Conservation (phyloP, 331 rosid species). For the Rhamnella rubrinervis region DNA sequence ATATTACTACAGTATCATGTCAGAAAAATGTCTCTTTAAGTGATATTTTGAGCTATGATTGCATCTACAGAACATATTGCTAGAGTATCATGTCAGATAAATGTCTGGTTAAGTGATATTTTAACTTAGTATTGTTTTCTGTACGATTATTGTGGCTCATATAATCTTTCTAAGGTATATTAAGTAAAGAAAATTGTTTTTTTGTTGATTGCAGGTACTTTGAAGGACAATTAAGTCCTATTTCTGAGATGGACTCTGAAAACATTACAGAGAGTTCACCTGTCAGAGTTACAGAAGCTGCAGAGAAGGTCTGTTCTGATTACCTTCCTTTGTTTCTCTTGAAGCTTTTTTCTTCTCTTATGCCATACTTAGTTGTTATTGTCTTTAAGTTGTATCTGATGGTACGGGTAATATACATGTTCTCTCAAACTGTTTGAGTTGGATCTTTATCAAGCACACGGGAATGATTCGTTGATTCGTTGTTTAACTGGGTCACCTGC, state of each 20-base stretch:
- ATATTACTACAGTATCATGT: too few species aligned
- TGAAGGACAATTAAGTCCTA: conserved; percentile 80
- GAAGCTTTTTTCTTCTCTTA: neutral
- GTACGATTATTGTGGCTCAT: neutral
- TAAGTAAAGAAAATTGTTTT: neutral
- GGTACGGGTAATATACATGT: neutral
- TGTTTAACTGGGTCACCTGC: neutral
- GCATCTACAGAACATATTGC: too few species aligned
- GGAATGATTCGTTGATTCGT: too few species aligned
- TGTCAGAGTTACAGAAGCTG: conserved; percentile 76
- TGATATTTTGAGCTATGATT: too few species aligned
- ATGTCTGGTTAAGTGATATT: too few species aligned
- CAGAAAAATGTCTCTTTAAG: too few species aligned
- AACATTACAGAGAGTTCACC: conserved; percentile 41
- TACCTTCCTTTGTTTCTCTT: conserved; percentile 13
- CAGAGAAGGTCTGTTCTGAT: conserved; percentile 56
- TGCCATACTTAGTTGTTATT: too few species aligned
- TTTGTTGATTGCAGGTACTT: conserved; percentile 59
- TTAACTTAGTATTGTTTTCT: neutral
- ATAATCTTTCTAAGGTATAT: neutral
- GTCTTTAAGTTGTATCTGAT: too few species aligned
- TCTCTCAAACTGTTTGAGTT: neutral
- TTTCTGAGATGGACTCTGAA: conserved; percentile 69
- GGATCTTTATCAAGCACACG: too few species aligned
- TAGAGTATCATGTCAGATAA: too few species aligned